Evolutionary conservation across 164 flowering plant genomes (phyloP).

Genomic region (Tinospora cordifolia): DNA sequence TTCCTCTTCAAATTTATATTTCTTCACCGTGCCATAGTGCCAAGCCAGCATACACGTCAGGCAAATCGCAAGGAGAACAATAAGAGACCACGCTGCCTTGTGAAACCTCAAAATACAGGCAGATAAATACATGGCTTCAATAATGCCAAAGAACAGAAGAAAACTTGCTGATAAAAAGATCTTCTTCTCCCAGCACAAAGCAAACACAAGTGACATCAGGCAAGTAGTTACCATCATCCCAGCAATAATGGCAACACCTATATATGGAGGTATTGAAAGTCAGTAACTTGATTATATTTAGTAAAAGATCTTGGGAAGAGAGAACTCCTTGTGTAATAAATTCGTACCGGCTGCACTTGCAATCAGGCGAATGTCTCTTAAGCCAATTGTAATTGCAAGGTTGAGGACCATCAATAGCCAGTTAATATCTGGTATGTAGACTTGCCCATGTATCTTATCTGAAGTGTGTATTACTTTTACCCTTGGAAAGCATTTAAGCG

Average conservation of each 20-base stretch:
- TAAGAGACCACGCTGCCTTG: conserved; percentile 47
- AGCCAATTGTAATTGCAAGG: conserved; percentile 36
- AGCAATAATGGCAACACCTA: conserved; percentile 45
- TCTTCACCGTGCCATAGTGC: conserved; percentile 64
- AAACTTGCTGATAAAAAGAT: conserved; percentile 28
- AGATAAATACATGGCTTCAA: conserved; percentile 47
- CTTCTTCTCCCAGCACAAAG: conserved; percentile 40
- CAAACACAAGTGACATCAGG: conserved; percentile 49
- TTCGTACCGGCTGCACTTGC: conserved; percentile 51
- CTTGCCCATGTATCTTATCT: conserved; percentile 46
- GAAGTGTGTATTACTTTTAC: conserved; percentile 61
- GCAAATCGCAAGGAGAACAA: conserved; percentile 24
- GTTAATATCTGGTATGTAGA: conserved; percentile 61
- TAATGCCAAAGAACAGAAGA: conserved; percentile 41
- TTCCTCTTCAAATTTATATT: conserved; percentile 46
- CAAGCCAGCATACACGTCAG: conserved; percentile 42
- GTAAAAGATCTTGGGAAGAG: conserved; percentile 13
- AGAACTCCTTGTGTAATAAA: conserved; percentile 6
- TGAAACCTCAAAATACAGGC: conserved; percentile 38
- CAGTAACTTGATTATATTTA: not conserved
- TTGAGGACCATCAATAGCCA: conserved; percentile 54
- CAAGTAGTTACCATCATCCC: conserved; percentile 56
- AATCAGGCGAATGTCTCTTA: conserved; percentile 35
- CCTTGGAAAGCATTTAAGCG: conserved; percentile 59
- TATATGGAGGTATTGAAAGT: conserved; percentile 13